phyloP scores from a whole-genome alignment of 768 basidiomycete species.

The Amyloporia xantha region DNA sequence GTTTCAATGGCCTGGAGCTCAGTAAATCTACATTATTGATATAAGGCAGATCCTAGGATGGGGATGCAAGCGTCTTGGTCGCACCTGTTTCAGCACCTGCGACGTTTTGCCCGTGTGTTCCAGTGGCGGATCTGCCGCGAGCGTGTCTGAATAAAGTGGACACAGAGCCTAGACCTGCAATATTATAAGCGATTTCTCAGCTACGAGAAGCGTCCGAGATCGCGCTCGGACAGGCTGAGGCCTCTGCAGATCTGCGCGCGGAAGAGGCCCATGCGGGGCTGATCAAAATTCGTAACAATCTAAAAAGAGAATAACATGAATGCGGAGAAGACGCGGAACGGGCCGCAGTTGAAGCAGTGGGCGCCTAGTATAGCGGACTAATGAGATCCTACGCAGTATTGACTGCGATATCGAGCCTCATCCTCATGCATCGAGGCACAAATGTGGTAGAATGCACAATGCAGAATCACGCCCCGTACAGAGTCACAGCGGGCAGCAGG shows the following conservation, averaged over 20 bases:
- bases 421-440: slow-evolving; percentile 73
- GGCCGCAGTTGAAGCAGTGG: slow-evolving; percentile 71
- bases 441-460: slow-evolving; percentile 73
- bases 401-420: slow-evolving; percentile 66
- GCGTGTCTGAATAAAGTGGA: slow-evolving; percentile 66
- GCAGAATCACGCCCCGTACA: slow-evolving; percentile 77
- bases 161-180: slow-evolving; percentile 63
- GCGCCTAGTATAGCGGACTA: slow-evolving; percentile 68
- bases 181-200: slow-evolving; percentile 70
- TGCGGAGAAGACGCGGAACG: slow-evolving; percentile 79
- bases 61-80: slow-evolving; percentile 75
- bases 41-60: slow-evolving; percentile 36
- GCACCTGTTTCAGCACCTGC: slow-evolving; percentile 56
- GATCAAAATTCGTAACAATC: slow-evolving; percentile 72
- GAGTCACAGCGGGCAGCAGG: slow-evolving; percentile 60
- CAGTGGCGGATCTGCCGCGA: slow-evolving; percentile 42
- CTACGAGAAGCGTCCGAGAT: slow-evolving; percentile 56
- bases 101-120: slow-evolving; percentile 54
- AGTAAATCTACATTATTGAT: neutral
- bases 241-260: slow-evolving; percentile 70
- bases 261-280: slow-evolving; percentile 69
- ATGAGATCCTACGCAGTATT: slow-evolving; percentile 73
- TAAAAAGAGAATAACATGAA: slow-evolving; percentile 93
- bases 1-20: neutral
- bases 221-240: slow-evolving; percentile 57